phyloP scores from a whole-genome alignment of 176 grass and related monocot species.

The Microstegium vimineum region DNA sequence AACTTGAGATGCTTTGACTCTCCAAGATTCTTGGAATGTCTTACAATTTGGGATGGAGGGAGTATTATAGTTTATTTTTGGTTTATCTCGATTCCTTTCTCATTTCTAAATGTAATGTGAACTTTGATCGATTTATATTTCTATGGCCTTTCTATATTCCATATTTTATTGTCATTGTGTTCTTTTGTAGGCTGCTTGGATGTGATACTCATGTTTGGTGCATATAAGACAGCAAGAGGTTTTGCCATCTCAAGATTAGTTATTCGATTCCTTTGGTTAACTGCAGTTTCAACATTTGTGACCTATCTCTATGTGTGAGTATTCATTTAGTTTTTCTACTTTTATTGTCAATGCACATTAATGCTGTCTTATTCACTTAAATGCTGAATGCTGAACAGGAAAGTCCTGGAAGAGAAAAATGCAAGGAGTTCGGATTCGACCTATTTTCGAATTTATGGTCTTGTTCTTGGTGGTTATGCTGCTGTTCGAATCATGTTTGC shows the following conservation, averaged over 20 bases:
- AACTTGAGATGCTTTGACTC: too few species aligned
- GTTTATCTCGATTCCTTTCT: neutral
- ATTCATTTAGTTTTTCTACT: constrained; percentile 9
- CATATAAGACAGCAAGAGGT: constrained; percentile 80
- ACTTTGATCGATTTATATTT: neutral
- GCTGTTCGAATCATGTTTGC: constrained; percentile 65
- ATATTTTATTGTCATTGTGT: constrained; percentile 8
- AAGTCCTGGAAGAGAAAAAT: constrained; percentile 79
- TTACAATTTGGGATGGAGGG: too few species aligned
- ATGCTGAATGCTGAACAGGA: constrained; percentile 58
- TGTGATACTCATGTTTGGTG: constrained; percentile 88
- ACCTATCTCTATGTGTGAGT: constrained; percentile 94
- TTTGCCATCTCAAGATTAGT: constrained; percentile 93
- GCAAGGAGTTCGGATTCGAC: constrained; percentile 70
- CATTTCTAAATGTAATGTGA: neutral
- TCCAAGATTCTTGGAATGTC: too few species aligned
- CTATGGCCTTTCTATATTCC: neutral
- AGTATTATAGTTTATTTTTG: constrained; percentile 15
- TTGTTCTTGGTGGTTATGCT: constrained; percentile 91
- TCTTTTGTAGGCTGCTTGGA: constrained; percentile 80
- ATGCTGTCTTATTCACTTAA: constrained; percentile 20
- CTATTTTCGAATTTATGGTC: constrained; percentile 80
- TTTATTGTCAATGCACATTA: constrained; percentile 1
- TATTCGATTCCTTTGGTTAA: constrained; percentile 77
- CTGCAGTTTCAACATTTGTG: constrained; percentile 61